These are phyloP conservation scores for Candida anutae DNA, from an alignment of 1,139 yeast genomes.

Conservation along the genomic window DNA sequence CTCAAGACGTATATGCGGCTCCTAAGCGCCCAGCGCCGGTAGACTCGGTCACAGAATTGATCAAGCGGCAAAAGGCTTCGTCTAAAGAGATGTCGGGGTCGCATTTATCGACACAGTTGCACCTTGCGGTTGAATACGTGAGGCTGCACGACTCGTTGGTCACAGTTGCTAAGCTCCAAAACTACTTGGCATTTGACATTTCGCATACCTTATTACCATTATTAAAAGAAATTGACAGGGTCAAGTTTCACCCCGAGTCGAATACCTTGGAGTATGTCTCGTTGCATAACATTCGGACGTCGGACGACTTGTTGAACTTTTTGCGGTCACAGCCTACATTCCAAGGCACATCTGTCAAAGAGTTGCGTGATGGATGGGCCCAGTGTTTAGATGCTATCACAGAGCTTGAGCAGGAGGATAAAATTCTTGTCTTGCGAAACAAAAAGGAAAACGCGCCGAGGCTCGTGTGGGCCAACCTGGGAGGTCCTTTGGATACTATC, in stretches of 20 bases:
- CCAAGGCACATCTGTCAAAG: slow-evolving; percentile 83
- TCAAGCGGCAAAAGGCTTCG: slow-evolving; percentile 28
- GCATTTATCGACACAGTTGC: slow-evolving; percentile 73
- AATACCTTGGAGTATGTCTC: slow-evolving; percentile 81
- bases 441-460: slow-evolving; percentile 90
- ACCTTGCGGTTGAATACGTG: slow-evolving; percentile 84
- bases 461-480: slow-evolving; percentile 81
- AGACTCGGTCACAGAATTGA: slow-evolving; percentile 27
- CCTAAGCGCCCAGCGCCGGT: slow-evolving; percentile 10
- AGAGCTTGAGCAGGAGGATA: slow-evolving; percentile 66
- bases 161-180: slow-evolving; percentile 50
- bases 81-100: slow-evolving; percentile 35
- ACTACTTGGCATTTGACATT: slow-evolving; percentile 45
- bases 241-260: slow-evolving; percentile 50
- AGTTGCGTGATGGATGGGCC: slow-evolving; percentile 93
- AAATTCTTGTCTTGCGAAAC: slow-evolving; percentile 75
- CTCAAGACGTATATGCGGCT: slow-evolving; percentile 4
- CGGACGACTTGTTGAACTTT: slow-evolving; percentile 67
- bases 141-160: slow-evolving; percentile 64
- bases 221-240: slow-evolving; percentile 68
- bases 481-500: slow-evolving; percentile 65
- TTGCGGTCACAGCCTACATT: slow-evolving; percentile 79
- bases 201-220: slow-evolving; percentile 54
- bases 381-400: slow-evolving; percentile 78
- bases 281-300: slow-evolving; percentile 76